Base-by-base conservation (phyloP, 345 rosid genomes). In the Corchorus capsularis region DNA sequence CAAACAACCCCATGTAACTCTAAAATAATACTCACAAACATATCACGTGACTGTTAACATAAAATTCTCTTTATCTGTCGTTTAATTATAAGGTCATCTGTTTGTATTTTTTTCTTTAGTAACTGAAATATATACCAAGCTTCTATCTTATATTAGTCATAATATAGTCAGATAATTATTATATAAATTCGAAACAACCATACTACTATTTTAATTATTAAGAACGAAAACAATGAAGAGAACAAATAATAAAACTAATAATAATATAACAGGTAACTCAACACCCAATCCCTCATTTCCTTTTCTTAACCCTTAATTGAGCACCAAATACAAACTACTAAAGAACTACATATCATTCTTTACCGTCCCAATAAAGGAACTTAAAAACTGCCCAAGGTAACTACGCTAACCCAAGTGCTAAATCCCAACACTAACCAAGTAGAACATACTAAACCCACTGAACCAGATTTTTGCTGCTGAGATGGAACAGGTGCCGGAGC, bases 401-500 rank as follows among this genome's bases (percentile, higher is more conserved):
- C 69, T 32, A 81, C 14, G 71, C 57, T 75, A 39, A 80, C 73
- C 15, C 76, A 82, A 37, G 77, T 4, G 60, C 71, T 66, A 32
- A 46, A 79, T 14, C 79, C 77, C 66, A 67, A 71, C 41, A 75
- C 61, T 79, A 74, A 52, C 76, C 77, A 52, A 39, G 59, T 56
- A 1, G 80, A 78, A 17, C 72, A 47, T 12, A 69, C 79, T 6
- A 63, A 39, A 50, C 78, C 37, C 50, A 11, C 16, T 10, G 85
- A 71, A 20, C 80, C 79, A 0, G 82, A 82, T 8, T 73, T 65
- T 6, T 64, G 47, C 22, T 22, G 35, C 55, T 27, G 27, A 27
- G 73, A n/a, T 4, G 92, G 88, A 62, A 87, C 75, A n/a, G 79
- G 80, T 5, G 76, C 61, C 6, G 85, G 88, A 62, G 79, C 55